Percentiles rank a stretch among this genome's conserved stretches.
These are phyloP conservation scores for Begonia peltatifolia DNA, from an alignment of 306 rosid genomes.

Conservation along the genomic window DNA sequence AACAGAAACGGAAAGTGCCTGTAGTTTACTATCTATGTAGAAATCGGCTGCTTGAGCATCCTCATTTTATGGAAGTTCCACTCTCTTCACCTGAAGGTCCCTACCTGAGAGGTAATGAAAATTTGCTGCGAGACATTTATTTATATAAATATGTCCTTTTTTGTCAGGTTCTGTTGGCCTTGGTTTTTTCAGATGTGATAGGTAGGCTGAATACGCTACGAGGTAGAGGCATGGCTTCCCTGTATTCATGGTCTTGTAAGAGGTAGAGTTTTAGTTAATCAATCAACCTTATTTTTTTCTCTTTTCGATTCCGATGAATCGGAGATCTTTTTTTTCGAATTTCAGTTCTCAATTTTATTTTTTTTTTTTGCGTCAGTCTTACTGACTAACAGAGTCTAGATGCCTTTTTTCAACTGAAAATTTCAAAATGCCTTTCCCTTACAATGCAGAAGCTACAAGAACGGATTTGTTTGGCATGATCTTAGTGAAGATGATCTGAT, in stretches of 20 bases:
- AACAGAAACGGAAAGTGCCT: constrained; percentile 62
- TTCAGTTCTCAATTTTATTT: too few species aligned
- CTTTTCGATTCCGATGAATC: too few species aligned
- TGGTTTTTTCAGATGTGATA: constrained; percentile 51
- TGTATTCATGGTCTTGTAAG: constrained; percentile 90
- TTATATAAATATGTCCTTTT: not conserved
- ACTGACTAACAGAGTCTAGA: too few species aligned
- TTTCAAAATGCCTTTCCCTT: too few species aligned
- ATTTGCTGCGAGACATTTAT: not conserved
- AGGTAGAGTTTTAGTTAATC: constrained; percentile 25
- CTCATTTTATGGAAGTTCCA: constrained; percentile 92
- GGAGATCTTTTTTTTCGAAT: too few species aligned
- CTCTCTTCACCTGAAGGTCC: constrained; percentile 59
- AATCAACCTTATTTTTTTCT: too few species aligned
- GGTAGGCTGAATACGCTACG: constrained; percentile 56
- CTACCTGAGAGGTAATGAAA: constrained; percentile 51
- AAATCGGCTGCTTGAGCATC: constrained; percentile 84
- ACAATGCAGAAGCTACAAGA: constrained; percentile 61
- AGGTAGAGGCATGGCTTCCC: constrained; percentile 86
- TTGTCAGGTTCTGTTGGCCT: not conserved
- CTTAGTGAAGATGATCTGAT: constrained; percentile 69
- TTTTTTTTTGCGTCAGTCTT: too few species aligned
- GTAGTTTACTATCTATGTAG: constrained; percentile 77
- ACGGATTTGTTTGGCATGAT: constrained; percentile 96
- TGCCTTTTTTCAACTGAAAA: too few species aligned